A percentile compares a stretch with the other conserved stretches of the same genome.
These are phyloP conservation scores for Aspergillus glaucus DNA, from an alignment of 2,329 filamentous ascomycete genomes.

Conservation along the genomic window DNA sequence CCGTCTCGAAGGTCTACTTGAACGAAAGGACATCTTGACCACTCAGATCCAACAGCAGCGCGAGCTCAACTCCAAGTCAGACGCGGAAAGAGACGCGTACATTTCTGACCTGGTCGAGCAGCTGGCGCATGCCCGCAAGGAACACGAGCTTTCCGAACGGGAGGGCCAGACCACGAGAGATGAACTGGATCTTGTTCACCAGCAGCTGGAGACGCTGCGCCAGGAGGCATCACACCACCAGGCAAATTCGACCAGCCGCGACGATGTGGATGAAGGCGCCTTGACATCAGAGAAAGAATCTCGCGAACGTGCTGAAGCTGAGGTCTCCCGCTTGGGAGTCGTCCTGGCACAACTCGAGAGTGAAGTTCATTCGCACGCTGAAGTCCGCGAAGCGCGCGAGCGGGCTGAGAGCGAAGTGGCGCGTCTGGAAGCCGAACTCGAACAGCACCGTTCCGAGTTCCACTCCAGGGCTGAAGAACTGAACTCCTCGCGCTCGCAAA, in stretches of 20 bases:
- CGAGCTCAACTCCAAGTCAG: conserved; percentile 82
- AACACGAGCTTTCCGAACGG: conserved; percentile 50
- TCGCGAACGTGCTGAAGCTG: conserved; percentile 24
- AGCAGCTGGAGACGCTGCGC: conserved; percentile 38
- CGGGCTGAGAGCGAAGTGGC: conserved; percentile 15
- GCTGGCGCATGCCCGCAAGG: conserved; percentile 57
- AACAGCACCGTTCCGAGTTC: conserved; percentile 5
- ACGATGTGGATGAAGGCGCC: conserved; percentile 23
- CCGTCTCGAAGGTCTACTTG: conserved; percentile 69
- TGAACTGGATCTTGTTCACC: conserved; percentile 36
- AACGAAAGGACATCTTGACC: conserved; percentile 83
- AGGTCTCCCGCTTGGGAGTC: conserved; percentile 36
- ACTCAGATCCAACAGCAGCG: conserved; percentile 94
- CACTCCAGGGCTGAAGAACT: neutral
- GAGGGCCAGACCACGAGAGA: conserved; percentile 35
- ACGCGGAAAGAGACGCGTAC: conserved; percentile 50
- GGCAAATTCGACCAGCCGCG: conserved; percentile 17
- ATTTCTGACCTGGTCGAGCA: conserved; percentile 42
- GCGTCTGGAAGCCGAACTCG: conserved; percentile 6
- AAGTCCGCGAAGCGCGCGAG: conserved; percentile 16
- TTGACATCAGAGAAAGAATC: conserved; percentile 24
- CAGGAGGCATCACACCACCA: conserved; percentile 27
- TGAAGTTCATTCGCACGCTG: conserved; percentile 22
- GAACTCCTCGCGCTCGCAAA: conserved; percentile 14
- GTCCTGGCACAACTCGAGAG: conserved; percentile 46